These are phyloP conservation scores for Boletus speciosus DNA, from an alignment of 768 basidiomycete species.

Conservation along the genomic window DNA sequence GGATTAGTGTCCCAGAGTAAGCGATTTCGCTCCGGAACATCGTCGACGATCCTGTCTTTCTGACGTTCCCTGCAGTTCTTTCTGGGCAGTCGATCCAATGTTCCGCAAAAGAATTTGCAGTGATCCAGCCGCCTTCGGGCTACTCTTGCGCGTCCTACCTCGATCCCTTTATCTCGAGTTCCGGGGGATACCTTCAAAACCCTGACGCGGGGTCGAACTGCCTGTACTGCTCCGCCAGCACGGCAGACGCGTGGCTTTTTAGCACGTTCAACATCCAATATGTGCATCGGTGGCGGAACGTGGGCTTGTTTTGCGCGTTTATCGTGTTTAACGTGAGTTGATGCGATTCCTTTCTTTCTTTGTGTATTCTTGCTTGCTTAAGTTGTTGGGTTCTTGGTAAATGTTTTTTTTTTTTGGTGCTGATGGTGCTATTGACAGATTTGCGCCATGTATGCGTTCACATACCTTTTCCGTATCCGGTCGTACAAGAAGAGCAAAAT, in stretches of 20 bases:
- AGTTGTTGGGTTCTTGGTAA: not conserved
- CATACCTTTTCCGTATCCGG: constrained; percentile 55
- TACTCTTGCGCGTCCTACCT: constrained; percentile 48
- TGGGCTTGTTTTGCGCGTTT: constrained; percentile 44
- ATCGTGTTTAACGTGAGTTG: constrained; percentile 42
- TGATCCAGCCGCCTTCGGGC: constrained; percentile 45
- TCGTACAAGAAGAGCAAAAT: constrained; percentile 15
- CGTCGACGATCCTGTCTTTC: not conserved
- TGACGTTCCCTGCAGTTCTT: constrained; percentile 34
- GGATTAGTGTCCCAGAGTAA: constrained; percentile 45
- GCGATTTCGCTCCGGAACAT: constrained; percentile 5
- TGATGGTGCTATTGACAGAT: constrained; percentile 33
- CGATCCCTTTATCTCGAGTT: constrained; percentile 35
- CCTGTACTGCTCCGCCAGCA: constrained; percentile 53
- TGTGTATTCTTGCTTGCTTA: too few relatives aligned
- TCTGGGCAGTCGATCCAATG: constrained; percentile 53
- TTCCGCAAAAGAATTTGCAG: constrained; percentile 56
- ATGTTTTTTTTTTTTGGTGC: not conserved
- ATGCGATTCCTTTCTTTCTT: not conserved
- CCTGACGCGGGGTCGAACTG: constrained; percentile 38
- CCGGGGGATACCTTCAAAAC: constrained; percentile 50
- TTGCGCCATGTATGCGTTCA: constrained; percentile 44
- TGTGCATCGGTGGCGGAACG: constrained; percentile 44
- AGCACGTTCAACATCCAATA: constrained; percentile 59
- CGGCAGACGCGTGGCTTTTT: constrained; percentile 50